phyloP scores from a whole-genome alignment of 176 grass and related monocot species.

The Calamus simplicifolius region DNA sequence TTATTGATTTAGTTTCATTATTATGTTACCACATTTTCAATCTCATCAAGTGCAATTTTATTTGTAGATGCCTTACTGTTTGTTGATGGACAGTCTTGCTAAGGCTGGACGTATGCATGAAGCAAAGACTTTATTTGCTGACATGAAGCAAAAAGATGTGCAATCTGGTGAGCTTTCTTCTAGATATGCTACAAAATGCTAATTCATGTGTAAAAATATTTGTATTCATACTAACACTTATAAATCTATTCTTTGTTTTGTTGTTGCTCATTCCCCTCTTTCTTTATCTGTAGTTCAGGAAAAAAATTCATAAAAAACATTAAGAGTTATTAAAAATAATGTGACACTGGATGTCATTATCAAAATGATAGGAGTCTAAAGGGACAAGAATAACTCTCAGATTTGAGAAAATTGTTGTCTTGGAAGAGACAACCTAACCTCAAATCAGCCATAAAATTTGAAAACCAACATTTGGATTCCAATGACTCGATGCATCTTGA shows the following conservation, averaged over 20 bases:
- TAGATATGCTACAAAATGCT: neutral
- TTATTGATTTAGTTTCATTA: neutral
- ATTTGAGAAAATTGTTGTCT: no score
- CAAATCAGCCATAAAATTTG: no score
- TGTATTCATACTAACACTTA: slow-evolving; percentile 8
- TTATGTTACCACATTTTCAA: neutral
- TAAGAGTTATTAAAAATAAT: no score
- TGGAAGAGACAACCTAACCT: no score
- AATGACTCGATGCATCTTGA: no score
- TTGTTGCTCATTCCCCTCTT: neutral
- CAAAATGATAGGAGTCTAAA: no score
- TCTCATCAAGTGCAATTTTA: slow-evolving; percentile 2
- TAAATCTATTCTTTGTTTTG: slow-evolving; percentile 10
- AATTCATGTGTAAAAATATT: neutral
- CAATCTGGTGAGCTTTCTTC: slow-evolving; percentile 55
- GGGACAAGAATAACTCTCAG: no score
- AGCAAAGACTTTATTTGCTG: slow-evolving; percentile 47
- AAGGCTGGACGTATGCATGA: slow-evolving; percentile 74
- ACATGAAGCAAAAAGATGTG: slow-evolving; percentile 70
- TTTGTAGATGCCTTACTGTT: slow-evolving; percentile 77
- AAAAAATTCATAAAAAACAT: no score
- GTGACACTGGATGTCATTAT: no score
- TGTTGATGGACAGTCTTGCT: slow-evolving; percentile 84
- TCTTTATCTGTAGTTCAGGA: no score
- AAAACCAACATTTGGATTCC: no score